Base-by-base conservation (phyloP, 2,329 filamentous ascomycete species). In the Magnaporthiopsis rhizophila region DNA sequence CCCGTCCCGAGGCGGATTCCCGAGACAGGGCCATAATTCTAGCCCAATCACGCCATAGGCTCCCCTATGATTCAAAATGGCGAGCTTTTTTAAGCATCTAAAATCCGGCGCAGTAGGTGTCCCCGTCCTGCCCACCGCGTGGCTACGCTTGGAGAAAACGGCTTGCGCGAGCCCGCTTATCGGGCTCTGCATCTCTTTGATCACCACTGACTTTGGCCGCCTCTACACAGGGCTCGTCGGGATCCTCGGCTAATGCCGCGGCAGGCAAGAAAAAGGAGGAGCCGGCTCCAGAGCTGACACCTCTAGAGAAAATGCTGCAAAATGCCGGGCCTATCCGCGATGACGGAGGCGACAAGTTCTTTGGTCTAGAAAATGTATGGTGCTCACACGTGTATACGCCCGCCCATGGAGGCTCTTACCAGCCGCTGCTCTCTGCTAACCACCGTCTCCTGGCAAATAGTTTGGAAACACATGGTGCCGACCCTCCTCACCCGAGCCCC, bases 331-430 rank as follows among this genome's bases (percentile, higher is more conserved):
- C 93, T 2, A 79, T 96, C 69, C 87, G 92, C 72, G 81, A 84
- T 69, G 93, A 98, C 77, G 95, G 95, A 64, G 97, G 91, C 74
- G 95, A 98, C 80, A 96, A 97, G 80, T 99, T 97, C 80, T 98
- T 96, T 78, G 95, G 95, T 21, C 89, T 98, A 75, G 95, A 99
- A 78, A 99, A 99, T 79, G 94, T 98, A 83, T 78, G 91, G 81
- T 24, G 62, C 7, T 3, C 26, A 9, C 26, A 21, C 21, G 13
- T 21, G 45, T 24, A 24, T 53, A n/a, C 45, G 21, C 45, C 45
- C 21, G 18, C 1, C 18, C 18, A n/a, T 4, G 13, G n/a, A 21
- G 60, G 24, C 68, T 64, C 67, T 64, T 59, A 21, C 45, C 15
- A 18, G 15, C 13, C 38, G 6, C 28, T 50, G 59, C 67, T 66